Evolutionary conservation across 371 early-diverging fungal species (phyloP).

Genomic region (Antonospora locustae): DNA sequence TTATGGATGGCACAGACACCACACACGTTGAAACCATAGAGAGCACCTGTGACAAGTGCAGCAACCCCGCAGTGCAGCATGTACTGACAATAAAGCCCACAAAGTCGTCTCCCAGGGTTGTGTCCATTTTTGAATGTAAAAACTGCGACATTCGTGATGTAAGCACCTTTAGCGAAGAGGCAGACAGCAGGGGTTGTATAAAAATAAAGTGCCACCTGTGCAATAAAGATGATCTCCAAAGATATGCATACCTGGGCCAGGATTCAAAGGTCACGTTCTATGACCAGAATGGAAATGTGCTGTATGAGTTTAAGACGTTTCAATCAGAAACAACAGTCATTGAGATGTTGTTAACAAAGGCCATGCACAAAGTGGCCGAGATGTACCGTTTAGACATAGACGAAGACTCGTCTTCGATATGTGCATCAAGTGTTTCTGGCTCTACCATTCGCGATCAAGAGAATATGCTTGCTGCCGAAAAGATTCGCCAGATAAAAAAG

Average conservation of each 20-base stretch:
- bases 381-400: neutral
- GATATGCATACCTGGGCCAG: slow-evolving; percentile 14
- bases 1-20: neutral
- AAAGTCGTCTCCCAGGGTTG: slow-evolving; percentile 6
- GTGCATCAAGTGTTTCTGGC: neutral
- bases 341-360: slow-evolving; percentile 18
- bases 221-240: slow-evolving; percentile 11
- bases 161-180: slow-evolving; percentile 7
- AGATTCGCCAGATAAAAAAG: neutral
- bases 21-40: neutral
- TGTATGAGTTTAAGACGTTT: slow-evolving; percentile 6
- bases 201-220: slow-evolving; percentile 21
- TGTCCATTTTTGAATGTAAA: slow-evolving; percentile 22
- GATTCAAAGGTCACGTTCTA: slow-evolving; percentile 9
- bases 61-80: slow-evolving; percentile 1
- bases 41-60: slow-evolving; percentile 1
- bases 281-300: slow-evolving; percentile 5
- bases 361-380: slow-evolving; percentile 6
- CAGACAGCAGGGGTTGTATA: neutral
- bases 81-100: slow-evolving; percentile 5
- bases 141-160: slow-evolving; percentile 15
- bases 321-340: slow-evolving; percentile 1
- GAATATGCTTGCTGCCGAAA: no score
- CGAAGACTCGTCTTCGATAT: neutral
- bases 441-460: neutral